Conservation (phyloP, 2,329 filamentous ascomycete genomes). For the Aspergillus oerlinghausenensis region DNA sequence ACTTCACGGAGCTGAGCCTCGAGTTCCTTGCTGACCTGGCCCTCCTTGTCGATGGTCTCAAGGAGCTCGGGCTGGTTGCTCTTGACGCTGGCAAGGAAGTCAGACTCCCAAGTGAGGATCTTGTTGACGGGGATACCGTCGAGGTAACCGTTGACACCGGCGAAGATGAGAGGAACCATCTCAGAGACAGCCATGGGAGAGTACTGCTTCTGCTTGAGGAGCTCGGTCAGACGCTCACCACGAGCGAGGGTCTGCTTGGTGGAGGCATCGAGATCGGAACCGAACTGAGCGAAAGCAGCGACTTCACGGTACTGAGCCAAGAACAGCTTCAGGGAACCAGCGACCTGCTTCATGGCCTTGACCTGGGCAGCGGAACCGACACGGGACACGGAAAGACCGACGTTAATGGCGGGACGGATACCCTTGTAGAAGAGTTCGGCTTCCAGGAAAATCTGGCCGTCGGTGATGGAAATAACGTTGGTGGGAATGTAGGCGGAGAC, state of each 20-base stretch:
- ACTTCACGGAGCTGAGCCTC: conserved; percentile 63
- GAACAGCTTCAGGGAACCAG: conserved; percentile 99
- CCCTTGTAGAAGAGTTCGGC: conserved; percentile 99
- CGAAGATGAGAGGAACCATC: conserved; percentile 99
- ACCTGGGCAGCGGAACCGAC: conserved; percentile 99
- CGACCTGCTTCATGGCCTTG: conserved; percentile 99
- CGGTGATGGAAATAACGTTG: conserved; percentile 99
- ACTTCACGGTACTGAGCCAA: conserved; percentile 99
- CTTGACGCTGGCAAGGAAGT: conserved; percentile 90
- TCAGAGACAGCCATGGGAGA: conserved; percentile 97
- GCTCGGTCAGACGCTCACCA: conserved; percentile 98
- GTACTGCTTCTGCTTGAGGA: conserved; percentile 99
- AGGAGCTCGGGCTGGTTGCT: conserved; percentile 82
- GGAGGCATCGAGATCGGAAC: conserved; percentile 97
- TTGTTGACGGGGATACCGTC: conserved; percentile 84
- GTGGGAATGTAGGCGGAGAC: conserved; percentile 99
- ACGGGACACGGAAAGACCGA: conserved; percentile 99
- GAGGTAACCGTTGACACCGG: conserved; percentile 96
- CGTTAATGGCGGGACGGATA: conserved; percentile 99
- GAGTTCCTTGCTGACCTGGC: conserved; percentile 88
- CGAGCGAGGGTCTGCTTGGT: conserved; percentile 98
- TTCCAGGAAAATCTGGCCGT: conserved; percentile 99
- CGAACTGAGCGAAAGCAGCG: conserved; percentile 98
- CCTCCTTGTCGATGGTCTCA: conserved; percentile 89
- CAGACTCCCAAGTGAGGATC: conserved; percentile 89